phyloP scores from a whole-genome alignment of 1,284 basidiomycete genomes.

The Phellopilus nigrolimitatus region DNA sequence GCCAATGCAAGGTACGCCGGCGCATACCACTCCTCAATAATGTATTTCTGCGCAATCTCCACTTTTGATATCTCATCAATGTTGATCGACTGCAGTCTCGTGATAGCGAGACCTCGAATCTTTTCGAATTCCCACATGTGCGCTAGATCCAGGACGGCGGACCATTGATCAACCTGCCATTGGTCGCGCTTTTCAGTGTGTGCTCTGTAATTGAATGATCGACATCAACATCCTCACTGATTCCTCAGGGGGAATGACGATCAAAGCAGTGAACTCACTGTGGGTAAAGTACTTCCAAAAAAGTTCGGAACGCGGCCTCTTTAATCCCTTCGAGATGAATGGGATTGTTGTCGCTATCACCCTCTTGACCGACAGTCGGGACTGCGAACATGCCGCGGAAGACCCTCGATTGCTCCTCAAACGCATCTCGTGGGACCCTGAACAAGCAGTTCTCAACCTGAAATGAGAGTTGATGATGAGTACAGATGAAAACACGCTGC shows the following conservation, averaged over 20 bases:
- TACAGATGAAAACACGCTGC: too few relatives aligned
- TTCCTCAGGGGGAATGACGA: neutral
- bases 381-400: slow-evolving; percentile 12
- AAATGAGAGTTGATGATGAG: too few relatives aligned
- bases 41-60: slow-evolving; percentile 6
- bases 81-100: neutral
- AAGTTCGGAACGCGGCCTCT: slow-evolving; percentile 1
- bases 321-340: slow-evolving; percentile 7
- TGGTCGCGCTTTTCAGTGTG: neutral
- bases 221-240: too few relatives aligned
- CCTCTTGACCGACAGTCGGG: neutral
- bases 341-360: slow-evolving; percentile 1
- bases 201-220: neutral
- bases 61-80: slow-evolving; percentile 1
- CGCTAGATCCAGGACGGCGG: slow-evolving; percentile 4
- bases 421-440: slow-evolving; percentile 7
- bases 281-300: slow-evolving; percentile 10
- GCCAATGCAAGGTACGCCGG: slow-evolving; percentile 5
- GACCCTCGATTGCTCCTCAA: slow-evolving; percentile 10
- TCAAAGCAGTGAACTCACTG: neutral
- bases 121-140: slow-evolving; percentile 13
- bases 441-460: slow-evolving; percentile 15
- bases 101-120: neutral
- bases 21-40: neutral
- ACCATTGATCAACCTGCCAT: slow-evolving; percentile 1